These are phyloP conservation scores for Mangifera indica DNA, from an alignment of 345 rosid genomes.

Conservation along the genomic window DNA sequence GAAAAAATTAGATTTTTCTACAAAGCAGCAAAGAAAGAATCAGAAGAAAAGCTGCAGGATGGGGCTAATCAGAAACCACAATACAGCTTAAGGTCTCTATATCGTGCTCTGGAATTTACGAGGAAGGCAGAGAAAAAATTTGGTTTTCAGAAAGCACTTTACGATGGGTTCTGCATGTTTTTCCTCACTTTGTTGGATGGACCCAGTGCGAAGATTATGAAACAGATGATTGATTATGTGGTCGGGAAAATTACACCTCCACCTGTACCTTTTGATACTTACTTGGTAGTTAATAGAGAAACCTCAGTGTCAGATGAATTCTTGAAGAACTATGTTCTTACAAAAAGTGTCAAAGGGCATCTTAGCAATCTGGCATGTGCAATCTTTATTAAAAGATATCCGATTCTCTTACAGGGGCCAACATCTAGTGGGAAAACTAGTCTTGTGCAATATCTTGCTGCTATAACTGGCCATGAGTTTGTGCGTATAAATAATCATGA, in stretches of 20 bases:
- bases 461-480: constrained; percentile 79
- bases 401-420: constrained; percentile 94
- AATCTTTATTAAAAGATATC: constrained; percentile 72
- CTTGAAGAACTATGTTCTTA: constrained; percentile 59
- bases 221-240: constrained; percentile 48
- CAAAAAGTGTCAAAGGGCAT: constrained; percentile 71
- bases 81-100: constrained; percentile 92
- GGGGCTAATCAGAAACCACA: constrained; percentile 99
- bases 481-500: constrained; percentile 96
- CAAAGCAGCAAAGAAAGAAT: constrained; percentile 67
- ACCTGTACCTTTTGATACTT: constrained; percentile 38
- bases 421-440: constrained; percentile 99
- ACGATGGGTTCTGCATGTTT: constrained; percentile 89
- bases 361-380: constrained; percentile 81
- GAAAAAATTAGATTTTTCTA: constrained; percentile 64
- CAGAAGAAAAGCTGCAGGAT: constrained; percentile 91
- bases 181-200: constrained; percentile 81
- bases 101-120: constrained; percentile 80
- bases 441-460: constrained; percentile 93
- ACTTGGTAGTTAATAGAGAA: constrained; percentile 37
- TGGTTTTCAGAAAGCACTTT: constrained; percentile 65
- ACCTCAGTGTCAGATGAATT: constrained; percentile 39
- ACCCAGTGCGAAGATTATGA: constrained; percentile 74
- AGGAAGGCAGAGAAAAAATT: constrained; percentile 59
- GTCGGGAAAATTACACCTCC: constrained; percentile 49